These are phyloP conservation scores for Ogataea pilisensis DNA, from an alignment of 805 yeast species.

Conservation along the genomic window DNA sequence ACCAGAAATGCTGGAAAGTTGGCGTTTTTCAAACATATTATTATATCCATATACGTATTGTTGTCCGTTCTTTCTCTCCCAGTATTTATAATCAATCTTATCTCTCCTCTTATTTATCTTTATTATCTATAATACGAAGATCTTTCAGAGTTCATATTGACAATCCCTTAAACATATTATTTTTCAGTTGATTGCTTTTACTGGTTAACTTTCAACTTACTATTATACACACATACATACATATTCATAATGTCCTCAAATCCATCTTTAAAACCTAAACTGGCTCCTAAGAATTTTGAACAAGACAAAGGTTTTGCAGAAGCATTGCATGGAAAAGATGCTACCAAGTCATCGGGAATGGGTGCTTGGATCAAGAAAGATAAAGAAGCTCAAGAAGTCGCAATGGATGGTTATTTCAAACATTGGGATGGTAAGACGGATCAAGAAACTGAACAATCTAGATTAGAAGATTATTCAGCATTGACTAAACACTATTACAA, in stretches of 20 bases:
- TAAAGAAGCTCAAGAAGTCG: slow-evolving; percentile 74
- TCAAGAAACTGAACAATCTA: slow-evolving; percentile 59
- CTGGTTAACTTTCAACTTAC: no score
- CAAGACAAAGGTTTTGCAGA: slow-evolving; percentile 72
- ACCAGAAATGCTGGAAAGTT: no score
- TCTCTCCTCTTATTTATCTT: no score
- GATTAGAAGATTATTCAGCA: slow-evolving; percentile 83
- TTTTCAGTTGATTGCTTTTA: no score
- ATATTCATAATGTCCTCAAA: slow-evolving; percentile 2
- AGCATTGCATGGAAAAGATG: slow-evolving; percentile 79
- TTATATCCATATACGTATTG: no score
- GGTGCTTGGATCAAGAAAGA: slow-evolving; percentile 75
- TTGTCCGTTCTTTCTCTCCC: no score
- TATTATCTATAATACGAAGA: no score
- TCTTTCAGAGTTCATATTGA: no score
- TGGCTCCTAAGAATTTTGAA: slow-evolving; percentile 52
- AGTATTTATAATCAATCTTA: no score
- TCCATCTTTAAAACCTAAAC: slow-evolving; percentile 21
- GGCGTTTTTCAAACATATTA: no score
- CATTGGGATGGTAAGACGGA: slow-evolving; percentile 95
- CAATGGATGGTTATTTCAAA: slow-evolving; percentile 86
- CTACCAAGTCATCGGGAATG: slow-evolving; percentile 63
- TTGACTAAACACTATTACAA: slow-evolving; percentile 95
- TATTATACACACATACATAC: no score
- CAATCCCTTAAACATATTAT: no score